Base-by-base conservation (phyloP, 2,329 filamentous ascomycete species). In the Aureobasidium mangrovei region DNA sequence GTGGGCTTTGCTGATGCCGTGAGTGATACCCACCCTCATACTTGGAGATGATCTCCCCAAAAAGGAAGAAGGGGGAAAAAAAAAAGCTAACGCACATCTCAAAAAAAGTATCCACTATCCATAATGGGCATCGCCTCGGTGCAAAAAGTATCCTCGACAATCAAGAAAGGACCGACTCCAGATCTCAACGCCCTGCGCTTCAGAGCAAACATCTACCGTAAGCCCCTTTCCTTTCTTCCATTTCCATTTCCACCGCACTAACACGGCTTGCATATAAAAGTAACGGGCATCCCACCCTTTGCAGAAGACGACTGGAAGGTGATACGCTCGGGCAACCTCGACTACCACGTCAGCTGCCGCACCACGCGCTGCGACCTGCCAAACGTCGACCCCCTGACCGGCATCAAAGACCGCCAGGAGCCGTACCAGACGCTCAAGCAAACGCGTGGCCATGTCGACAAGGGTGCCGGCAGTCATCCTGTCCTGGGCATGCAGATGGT, bases 1-100 rank as follows among this genome's bases (percentile, higher is more conserved):
- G 77, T 84, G 9, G 82, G 82, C 47, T 87, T 88, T 64, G 81
- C 85, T 58, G 86, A 89, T 65, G 81, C 81, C 42, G 83, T 85
- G 72, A 68, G 80, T 55, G 10, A 26, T 28, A 24, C 31, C 27
- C n/a, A 33, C 40, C 39, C 24, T 6, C 2, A 26, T 3, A 5
- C 28, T 8, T 8, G 7, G 7, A 36, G 18, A 18, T 18, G 18
- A 18, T 18, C 18, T 18, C 18, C 18, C 18, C 18, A 7, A 36
- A 8, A 36, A 36, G 12, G 33, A 36, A 36, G 12, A 36, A 36
- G 12, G 33, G 12, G 33, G 10, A 33, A 2, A 2, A 7, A 9
- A 18, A 9, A 35, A 26, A 43, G 85, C 80, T 43, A 36, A 49
- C 24, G 2, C n/a, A 9, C 7, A 8, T 44, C 8, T 7, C 18